Conservation (phyloP, 148 eudicot genomes). For the Rhododendron griersonianum region DNA sequence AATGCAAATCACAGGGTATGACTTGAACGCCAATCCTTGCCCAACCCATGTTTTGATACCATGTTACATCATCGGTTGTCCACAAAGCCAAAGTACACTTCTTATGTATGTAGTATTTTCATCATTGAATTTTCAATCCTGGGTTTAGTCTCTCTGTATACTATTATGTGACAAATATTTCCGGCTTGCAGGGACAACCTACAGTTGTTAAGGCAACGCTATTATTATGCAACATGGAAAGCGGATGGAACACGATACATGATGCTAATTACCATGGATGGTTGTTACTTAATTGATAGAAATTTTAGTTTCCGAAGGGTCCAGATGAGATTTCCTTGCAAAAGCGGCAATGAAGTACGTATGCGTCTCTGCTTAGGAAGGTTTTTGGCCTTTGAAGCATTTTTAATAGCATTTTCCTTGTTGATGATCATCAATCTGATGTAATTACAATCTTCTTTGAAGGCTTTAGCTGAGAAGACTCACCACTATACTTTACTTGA, state of each 20-base stretch:
- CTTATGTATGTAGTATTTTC: background rate
- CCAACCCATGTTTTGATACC: background rate
- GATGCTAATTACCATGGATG: conserved; percentile 87
- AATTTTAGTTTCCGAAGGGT: conserved; percentile 91
- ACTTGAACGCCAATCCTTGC: background rate
- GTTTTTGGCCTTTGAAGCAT: background rate
- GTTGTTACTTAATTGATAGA: conserved; percentile 86
- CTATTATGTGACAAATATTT: background rate
- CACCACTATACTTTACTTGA: conserved; percentile 94
- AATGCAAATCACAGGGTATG: background rate
- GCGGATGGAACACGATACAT: conserved; percentile 99
- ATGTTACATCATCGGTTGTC: background rate
- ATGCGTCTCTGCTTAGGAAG: background rate
- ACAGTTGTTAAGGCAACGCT: conserved; percentile 79
- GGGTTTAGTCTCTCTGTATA: background rate
- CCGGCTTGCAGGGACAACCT: conserved; percentile 70
- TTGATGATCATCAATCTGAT: conserved; percentile 14
- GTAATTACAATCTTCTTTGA: conserved; percentile 14
- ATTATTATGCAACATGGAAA: conserved; percentile 98
- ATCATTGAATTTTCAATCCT: background rate
- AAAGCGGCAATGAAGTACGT: conserved; percentile 61
- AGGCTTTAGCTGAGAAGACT: conserved; percentile 47
- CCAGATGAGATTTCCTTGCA: conserved; percentile 97
- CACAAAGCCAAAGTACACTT: background rate
- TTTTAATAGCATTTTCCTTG: background rate